phyloP scores from a whole-genome alignment of 169 alveolate genomes.

The Pseudocohnilembus persalinus region DNA sequence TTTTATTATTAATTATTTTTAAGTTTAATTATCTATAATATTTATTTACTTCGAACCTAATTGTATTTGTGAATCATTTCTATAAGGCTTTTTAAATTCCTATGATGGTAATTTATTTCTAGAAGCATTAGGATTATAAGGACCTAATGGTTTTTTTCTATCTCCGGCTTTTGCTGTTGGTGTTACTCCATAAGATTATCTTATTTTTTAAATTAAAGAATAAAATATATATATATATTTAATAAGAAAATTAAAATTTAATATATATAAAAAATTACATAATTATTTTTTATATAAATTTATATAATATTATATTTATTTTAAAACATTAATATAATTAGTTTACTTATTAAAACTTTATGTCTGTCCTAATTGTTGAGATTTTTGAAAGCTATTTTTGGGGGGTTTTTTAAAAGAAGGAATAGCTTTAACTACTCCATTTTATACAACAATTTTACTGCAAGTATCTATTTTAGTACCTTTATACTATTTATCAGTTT shows the following conservation, averaged over 20 bases:
- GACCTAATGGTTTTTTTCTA: not conserved
- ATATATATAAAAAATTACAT: no score
- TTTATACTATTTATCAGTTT: not conserved
- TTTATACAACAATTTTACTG: not conserved
- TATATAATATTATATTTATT: no score
- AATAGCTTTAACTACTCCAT: not conserved
- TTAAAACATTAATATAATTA: no score
- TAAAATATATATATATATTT: no score
- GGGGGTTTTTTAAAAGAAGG: not conserved
- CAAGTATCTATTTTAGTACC: not conserved
- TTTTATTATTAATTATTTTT: no score
- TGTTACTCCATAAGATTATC: not conserved
- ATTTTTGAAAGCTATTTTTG: no score
- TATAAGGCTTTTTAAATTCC: not conserved
- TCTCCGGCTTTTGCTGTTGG: not conserved
- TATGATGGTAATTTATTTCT: not conserved
- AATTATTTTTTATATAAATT: no score
- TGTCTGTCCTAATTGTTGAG: not conserved
- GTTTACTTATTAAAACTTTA: not conserved
- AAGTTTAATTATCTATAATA: no score
- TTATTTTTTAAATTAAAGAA: no score
- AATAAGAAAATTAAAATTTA: no score
- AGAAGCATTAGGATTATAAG: not conserved
- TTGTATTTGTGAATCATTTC: not conserved
- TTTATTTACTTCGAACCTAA: not conserved